Conservation (phyloP, 2,329 filamentous ascomycete species). For the Aspergillus sp. region DNA sequence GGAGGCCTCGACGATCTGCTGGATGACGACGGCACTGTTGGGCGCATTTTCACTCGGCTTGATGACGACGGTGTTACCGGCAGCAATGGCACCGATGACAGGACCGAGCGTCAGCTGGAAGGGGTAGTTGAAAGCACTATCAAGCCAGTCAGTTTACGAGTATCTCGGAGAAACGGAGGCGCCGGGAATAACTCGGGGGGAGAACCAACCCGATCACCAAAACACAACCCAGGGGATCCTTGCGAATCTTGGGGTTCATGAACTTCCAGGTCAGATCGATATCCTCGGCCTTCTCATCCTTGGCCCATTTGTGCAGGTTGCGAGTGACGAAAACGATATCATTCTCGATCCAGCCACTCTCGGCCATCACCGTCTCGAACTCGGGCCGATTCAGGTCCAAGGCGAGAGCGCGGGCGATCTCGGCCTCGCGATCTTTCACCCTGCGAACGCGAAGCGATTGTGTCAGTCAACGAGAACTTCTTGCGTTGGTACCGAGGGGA, state of each 20-base stretch:
- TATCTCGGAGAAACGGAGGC: not conserved
- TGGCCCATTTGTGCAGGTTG: conserved; percentile 76
- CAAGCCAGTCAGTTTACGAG: conserved; percentile 4
- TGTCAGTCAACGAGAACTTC: conserved; percentile 12
- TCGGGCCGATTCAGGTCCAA: conserved; percentile 75
- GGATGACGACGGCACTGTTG: conserved; percentile 71
- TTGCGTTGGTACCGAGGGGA: not conserved
- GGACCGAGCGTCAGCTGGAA: conserved; percentile 76
- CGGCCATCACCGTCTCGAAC: conserved; percentile 71
- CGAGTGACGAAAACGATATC: conserved; percentile 77
- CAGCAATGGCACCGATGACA: conserved; percentile 84
- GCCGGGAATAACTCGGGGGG: not conserved
- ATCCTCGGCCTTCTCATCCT: conserved; percentile 73
- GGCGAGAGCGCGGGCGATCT: conserved; percentile 71
- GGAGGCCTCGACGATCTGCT: conserved; percentile 71
- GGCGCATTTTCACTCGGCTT: conserved; percentile 88
- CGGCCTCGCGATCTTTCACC: conserved; percentile 71
- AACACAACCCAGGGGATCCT: conserved; percentile 81
- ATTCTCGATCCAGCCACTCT: conserved; percentile 75
- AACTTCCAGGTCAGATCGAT: conserved; percentile 67
- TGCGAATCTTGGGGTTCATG: conserved; percentile 73
- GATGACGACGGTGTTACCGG: conserved; percentile 83
- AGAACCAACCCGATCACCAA: conserved; percentile 71
- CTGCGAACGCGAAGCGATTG: conserved; percentile 26
- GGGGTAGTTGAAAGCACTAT: conserved; percentile 86